Base-by-base conservation (phyloP, 2,329 filamentous ascomycete species). In the Penicillium sp. region DNA sequence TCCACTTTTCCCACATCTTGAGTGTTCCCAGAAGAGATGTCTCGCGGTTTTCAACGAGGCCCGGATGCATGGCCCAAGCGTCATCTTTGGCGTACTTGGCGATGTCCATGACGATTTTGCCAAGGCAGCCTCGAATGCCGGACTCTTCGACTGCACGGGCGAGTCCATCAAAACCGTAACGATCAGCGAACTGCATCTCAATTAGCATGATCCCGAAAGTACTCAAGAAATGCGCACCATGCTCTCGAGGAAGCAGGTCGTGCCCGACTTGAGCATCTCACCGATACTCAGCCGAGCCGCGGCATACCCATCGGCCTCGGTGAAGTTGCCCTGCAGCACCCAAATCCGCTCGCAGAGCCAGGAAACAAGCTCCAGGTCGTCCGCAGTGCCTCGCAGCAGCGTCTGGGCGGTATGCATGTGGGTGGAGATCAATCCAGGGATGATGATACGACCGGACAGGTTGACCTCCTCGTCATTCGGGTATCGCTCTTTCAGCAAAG, bases 271-370 rank as follows among this genome's bases (percentile, higher is more conserved):
- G 29, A 78, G 63, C 75, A 79, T 77, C 61, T 79, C 76, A 0
- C 72, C 75, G 33, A 79, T 77, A 18, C 71, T 77, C 33, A 78
- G 61, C 5, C 72, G 61, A 1, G 73, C 75, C 4, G 76, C 76
- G 3, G 73, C 69, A 57, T 78, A 78, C 15, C 76, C 77, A 60
- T 79, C 76, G 29, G 71, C 70, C 3, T 64, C 61, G 0, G 70
- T 73, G 56, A 75, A 76, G 40, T 71, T 71, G 0, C 71, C 71
- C 58, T 77, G 71, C 3, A 76, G 61, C 7, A 73, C 70, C 76
- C 76, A 79, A 37, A 78, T 77, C 1, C 71, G 64, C 53, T 78
- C 75, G 53, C 76, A 79, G 3, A 79, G 69, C 77, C 76, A 79
- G 0, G 71, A 71, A 15, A 78, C 74, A 5, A 79, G 66, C 39